Evolutionary conservation across 2,329 filamentous ascomycete species (phyloP), one percentile per base, ranked within the genome.

Genomic region (Epichloe brachyelytri): DNA sequence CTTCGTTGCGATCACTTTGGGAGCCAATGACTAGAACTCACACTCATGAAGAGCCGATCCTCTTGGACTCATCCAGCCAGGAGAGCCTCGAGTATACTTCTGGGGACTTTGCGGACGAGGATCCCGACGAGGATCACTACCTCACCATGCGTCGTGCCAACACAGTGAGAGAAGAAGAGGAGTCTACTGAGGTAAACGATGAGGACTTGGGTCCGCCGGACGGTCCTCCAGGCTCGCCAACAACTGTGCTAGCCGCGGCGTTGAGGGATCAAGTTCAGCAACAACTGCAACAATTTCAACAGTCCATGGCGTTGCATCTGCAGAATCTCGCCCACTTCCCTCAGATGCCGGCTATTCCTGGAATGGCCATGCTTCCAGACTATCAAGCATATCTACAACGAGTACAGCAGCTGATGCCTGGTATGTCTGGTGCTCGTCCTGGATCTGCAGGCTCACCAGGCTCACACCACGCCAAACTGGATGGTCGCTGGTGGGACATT

Each of bases 201-300:
- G 69, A 72, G 33, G 70, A 71, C 34, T 68, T 68, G 1, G 63
- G 66, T 2, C 60, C 57, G 19, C 38, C 59, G 14, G 56, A 58
- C 34, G 59, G 62, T 37, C 65, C 68, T 15, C 64, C 68, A 39
- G 73, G 74, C 17, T 78, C 80, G 2, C 79, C 82, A 2, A 73
- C 77, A 4, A 75, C 75, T 3, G 78, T 80, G 4, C 78, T 84
- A 45, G 78, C 88, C 60, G 74, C 80, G 46, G 85, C 83, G 14
- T 78, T 88, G 68, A 81, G 83, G 59, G 85, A 89, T 50, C 85
- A 90, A 52, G 68, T 91, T 19, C 75, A 82, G 26, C 76, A 82
- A 17, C 86, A 89, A 60, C 75, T 90, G 46, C 83, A 90, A 51
- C 82, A 89, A 53, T 76, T 90, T 59, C 87, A 89, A 61, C 82